A percentile compares a stretch with the other conserved stretches of the same genome.
phyloP scores from a whole-genome alignment of 2,329 filamentous ascomycete genomes.

The Lecanicillium sp. region DNA sequence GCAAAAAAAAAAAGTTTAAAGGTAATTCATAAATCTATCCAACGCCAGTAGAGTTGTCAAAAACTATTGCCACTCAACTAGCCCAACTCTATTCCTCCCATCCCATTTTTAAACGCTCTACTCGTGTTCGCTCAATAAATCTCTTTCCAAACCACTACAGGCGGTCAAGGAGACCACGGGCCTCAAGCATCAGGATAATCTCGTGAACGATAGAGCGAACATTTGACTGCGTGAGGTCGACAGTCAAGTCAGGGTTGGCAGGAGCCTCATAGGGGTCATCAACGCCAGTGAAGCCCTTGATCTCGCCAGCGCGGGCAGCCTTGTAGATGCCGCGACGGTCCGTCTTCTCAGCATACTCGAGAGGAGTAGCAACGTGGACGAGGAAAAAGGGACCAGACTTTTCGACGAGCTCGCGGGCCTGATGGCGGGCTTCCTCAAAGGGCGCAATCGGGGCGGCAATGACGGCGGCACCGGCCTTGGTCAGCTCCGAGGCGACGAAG shows the following conservation, averaged over 20 bases:
- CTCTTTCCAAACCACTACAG: slow-evolving; percentile 26
- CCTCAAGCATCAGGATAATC: slow-evolving; percentile 89
- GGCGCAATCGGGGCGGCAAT: slow-evolving; percentile 96
- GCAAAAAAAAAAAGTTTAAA: no score
- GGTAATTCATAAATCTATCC: no score
- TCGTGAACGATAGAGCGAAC: slow-evolving; percentile 93
- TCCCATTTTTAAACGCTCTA: not conserved
- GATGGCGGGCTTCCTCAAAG: slow-evolving; percentile 68
- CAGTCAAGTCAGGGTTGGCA: slow-evolving; percentile 70
- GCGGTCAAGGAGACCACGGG: slow-evolving; percentile 75
- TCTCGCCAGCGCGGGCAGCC: slow-evolving; percentile 76
- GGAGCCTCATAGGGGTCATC: slow-evolving; percentile 94
- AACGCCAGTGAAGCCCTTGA: slow-evolving; percentile 97
- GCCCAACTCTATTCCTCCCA: not conserved
- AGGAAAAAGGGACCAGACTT: slow-evolving; percentile 90
- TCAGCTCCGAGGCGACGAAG: slow-evolving; percentile 92
- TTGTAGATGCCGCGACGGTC: slow-evolving; percentile 88
- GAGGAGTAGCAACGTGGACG: slow-evolving; percentile 84
- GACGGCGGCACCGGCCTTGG: slow-evolving; percentile 84
- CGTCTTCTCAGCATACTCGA: slow-evolving; percentile 90
- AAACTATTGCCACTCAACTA: no score
- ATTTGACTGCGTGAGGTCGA: slow-evolving; percentile 77
- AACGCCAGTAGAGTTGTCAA: no score
- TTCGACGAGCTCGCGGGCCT: slow-evolving; percentile 77
- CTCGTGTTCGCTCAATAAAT: not conserved